Base-by-base conservation (phyloP, 108 stramenopile species). In the Cyclotella cryptica region DNA sequence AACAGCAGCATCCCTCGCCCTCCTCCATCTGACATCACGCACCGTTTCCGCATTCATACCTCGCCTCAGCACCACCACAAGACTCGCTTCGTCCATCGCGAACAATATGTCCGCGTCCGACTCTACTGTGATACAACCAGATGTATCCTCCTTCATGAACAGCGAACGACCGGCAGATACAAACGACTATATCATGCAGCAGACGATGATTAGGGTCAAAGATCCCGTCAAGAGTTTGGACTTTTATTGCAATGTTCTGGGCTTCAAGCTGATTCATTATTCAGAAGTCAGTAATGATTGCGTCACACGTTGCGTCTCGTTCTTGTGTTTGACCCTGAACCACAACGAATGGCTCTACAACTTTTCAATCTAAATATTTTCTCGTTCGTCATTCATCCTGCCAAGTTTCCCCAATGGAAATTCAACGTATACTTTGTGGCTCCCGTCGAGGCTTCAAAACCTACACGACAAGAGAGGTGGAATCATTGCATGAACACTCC, bases 121-220 rank as follows among this genome's bases (percentile, higher is more conserved):
- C 4, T 35, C 35, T 6, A 61, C 58, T 8, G 27, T 39, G 30
- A 30, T 6, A 13, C 79, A 80, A 17, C 83, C 69, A 3, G 85
- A 85, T 68, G 85, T 85, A 19, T 82, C 85, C 10, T 53, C 71
- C 49, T 88, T 77, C 79, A 66, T 81, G 80, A 54, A 59, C 18
- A 72, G 77, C 26, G 61, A 57, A 13, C 75, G 73, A 22, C 85
- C 86, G 7, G 75, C 59, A 26, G 87, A 83, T 21, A 93, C 92
- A 3, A 86, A 90, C 59, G 88, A 91, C 54, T 91, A 72, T 54
- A 78, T 91, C 39, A 91, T 92, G 90, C 92, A 93, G 57, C 97
- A 98, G 75, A 93, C 89, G 18, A 96, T 96, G 94, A 69, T 96
- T 5, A 87, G 93, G 11, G 83, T 96, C 13, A 90, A 89, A 49